Evolutionary conservation across 2,329 filamentous ascomycete genomes (phyloP), one percentile per base, ranked within the genome.

Genomic region (Pyrenophora seminiperda): DNA sequence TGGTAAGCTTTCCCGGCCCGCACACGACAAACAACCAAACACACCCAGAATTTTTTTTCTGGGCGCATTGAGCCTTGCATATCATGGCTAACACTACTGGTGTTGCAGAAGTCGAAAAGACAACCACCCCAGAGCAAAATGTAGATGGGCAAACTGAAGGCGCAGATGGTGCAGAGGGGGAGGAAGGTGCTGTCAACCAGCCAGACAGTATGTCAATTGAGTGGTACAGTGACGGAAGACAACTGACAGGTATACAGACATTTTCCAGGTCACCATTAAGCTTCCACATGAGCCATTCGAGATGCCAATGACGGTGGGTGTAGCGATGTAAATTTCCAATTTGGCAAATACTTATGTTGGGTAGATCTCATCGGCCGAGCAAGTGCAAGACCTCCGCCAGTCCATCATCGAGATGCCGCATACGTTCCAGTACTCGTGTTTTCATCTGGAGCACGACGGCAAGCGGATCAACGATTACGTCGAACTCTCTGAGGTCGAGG

Each of bases 401-500:
- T 93, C 92, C 56, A 89, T 99, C 72, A 91, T 97, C 76, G 94
- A 99, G 76, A 83, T 91, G 41, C 94, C 94, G 4, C 83, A 88
- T 53, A 95, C 93, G 42, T 94, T 97, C 77, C 91, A 96, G 75
- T 97, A 97, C 79, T 96, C 94, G 44, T 99, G 94, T 81, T 99
- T 99, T 79, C 94, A 99, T 77, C 86, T 99, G 66, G 92, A 97
- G 77, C 87, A 92, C 77, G 87, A 90, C 52, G 90, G 91, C 62
- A 80, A 89, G 75, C 88, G 89, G 59, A 88, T 99, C 81, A 97
- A 97, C 74, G 94, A 99, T 75, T 97, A 94, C 66, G 83, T 95
- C 52, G 88, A 95, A 72, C 83, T 99, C 55, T 91, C 90, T 46
- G 93, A 99, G 71, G 89, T 99, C 47, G 82, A 88, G 39, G 91